phyloP scores from a whole-genome alignment of 176 grass and related monocot genomes.

The Carex parvula region DNA sequence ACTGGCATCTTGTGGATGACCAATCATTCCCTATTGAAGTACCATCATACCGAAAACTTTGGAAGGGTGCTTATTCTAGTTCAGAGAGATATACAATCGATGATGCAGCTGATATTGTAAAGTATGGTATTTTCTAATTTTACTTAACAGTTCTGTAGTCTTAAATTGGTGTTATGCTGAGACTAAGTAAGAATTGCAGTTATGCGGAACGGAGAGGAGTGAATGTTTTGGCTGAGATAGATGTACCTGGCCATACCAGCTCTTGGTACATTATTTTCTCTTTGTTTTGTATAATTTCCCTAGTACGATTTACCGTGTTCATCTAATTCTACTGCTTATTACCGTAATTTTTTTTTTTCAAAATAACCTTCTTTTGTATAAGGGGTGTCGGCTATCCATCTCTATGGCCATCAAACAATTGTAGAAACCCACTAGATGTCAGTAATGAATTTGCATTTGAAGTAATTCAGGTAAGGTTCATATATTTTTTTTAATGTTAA shows the following conservation, averaged over 20 bases:
- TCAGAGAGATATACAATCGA: slow-evolving; percentile 79
- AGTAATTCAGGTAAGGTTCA: slow-evolving; percentile 70
- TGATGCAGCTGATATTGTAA: slow-evolving; percentile 74
- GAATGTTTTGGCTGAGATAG: slow-evolving; percentile 94
- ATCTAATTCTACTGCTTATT: not conserved
- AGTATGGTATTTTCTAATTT: slow-evolving; percentile 36
- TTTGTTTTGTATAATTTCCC: not conserved
- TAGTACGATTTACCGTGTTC: not conserved
- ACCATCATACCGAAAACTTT: slow-evolving; percentile 91
- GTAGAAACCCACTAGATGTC: slow-evolving; percentile 84
- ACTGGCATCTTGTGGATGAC: slow-evolving; percentile 88
- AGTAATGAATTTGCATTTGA: slow-evolving; percentile 74
- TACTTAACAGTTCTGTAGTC: not conserved
- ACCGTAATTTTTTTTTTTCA: not conserved
- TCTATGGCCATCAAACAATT: slow-evolving; percentile 72
- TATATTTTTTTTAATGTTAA: slow-evolving; percentile 15
- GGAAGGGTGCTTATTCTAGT: slow-evolving; percentile 74
- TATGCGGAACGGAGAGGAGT: slow-evolving; percentile 83
- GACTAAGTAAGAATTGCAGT: slow-evolving; percentile 38
- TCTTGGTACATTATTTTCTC: slow-evolving; percentile 50
- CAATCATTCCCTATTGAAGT: slow-evolving; percentile 92
- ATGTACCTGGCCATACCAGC: slow-evolving; percentile 83
- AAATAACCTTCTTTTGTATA: slow-evolving; percentile 25
- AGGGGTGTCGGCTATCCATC: slow-evolving; percentile 76
- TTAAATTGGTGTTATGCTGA: slow-evolving; percentile 7